Conservation (phyloP, 2,329 filamentous ascomycete genomes). For the Aspergillus sp. region DNA sequence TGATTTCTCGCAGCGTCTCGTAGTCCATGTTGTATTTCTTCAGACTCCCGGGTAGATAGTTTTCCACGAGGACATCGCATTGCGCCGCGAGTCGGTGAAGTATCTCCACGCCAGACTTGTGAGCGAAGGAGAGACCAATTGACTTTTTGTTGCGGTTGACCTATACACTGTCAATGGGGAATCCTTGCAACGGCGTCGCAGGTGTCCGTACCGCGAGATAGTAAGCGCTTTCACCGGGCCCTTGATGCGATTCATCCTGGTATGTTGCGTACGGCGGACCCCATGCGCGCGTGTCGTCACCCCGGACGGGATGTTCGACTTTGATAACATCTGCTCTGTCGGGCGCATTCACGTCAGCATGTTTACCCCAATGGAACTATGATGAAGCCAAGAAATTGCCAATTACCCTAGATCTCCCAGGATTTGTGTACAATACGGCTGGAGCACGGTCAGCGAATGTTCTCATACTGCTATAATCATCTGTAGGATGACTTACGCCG, state of each 20-base stretch:
- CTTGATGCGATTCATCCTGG: constrained; percentile 52
- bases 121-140: constrained; percentile 83
- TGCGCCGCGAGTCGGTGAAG: constrained; percentile 79
- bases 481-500: constrained; percentile 61
- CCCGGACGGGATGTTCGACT: constrained; percentile 85
- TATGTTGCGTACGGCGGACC: constrained; percentile 90
- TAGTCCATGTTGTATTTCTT: constrained; percentile 93
- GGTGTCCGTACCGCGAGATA: constrained; percentile 70
- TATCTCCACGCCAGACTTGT: constrained; percentile 78
- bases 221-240: constrained; percentile 90
- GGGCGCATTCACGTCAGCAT: constrained; percentile 3
- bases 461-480: not conserved
- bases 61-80: constrained; percentile 93
- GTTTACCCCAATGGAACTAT: not conserved
- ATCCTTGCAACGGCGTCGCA: not conserved
- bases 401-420: constrained; percentile 86
- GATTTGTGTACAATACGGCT: constrained; percentile 98
- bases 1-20: constrained; percentile 72
- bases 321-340: constrained; percentile 92
- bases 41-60: constrained; percentile 86
- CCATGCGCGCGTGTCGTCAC: constrained; percentile 95
- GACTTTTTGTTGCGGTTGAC: constrained; percentile 98
- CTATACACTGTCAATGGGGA: constrained; percentile 42
- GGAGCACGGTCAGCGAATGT: constrained; percentile 14
- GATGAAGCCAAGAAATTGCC: not conserved